A percentile compares a stretch with the other conserved stretches of the same genome.
phyloP scores from a whole-genome alignment of 768 basidiomycete species.

The Amanita brunnescens region DNA sequence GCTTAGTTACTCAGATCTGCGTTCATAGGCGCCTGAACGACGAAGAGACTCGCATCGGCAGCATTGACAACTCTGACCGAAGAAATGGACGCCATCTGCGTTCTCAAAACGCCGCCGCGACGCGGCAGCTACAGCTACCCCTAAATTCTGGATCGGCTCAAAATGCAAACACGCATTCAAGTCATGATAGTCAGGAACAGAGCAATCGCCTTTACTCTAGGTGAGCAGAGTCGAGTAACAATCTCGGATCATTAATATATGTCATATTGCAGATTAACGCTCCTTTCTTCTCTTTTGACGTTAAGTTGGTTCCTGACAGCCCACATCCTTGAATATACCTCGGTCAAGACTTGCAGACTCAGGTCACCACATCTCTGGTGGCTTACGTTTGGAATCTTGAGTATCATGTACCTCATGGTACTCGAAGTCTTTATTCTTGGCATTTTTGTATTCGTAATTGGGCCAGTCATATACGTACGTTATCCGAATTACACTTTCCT shows the following conservation, averaged over 20 bases:
- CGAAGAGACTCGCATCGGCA: not conserved
- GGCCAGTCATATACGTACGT: slow-evolving; percentile 72
- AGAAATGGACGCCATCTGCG: not conserved
- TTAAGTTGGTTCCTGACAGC: slow-evolving; percentile 78
- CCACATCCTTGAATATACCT: slow-evolving; percentile 72
- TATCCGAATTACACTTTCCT: slow-evolving; percentile 6
- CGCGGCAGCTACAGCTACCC: not conserved
- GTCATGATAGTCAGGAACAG: not conserved
- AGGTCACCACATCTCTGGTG: slow-evolving; percentile 82
- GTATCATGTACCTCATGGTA: slow-evolving; percentile 70
- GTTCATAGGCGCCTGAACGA: not conserved
- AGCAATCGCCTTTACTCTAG: slow-evolving; percentile 25
- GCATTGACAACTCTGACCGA: no score
- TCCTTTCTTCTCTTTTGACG: slow-evolving; percentile 62
- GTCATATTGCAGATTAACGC: slow-evolving; percentile 39
- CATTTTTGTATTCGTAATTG: slow-evolving; percentile 68
- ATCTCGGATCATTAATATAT: not conserved
- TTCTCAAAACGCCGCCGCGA: not conserved
- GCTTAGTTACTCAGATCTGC: not conserved
- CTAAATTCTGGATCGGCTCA: not conserved
- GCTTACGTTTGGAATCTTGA: slow-evolving; percentile 73
- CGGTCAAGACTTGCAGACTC: slow-evolving; percentile 61
- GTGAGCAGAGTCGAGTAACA: slow-evolving; percentile 21
- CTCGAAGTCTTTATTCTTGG: slow-evolving; percentile 64
- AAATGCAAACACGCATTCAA: not conserved